Evolutionary conservation across 1,139 yeast species (phyloP).

Genomic region (Geotrichum candidum): DNA sequence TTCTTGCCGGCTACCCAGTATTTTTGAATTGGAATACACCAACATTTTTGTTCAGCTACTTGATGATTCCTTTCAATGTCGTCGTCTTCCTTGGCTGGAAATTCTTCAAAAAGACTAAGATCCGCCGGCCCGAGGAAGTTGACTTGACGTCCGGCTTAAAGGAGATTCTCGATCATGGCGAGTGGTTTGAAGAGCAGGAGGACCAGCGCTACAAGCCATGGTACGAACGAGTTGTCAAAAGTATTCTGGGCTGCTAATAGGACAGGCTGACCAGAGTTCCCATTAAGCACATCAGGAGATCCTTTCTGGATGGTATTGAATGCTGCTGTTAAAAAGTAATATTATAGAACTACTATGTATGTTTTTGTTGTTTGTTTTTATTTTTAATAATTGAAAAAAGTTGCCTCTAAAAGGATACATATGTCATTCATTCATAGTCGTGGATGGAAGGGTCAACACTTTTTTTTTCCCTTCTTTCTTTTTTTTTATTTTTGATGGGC

Average conservation of each 20-base stretch:
- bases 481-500: too few relatives aligned
- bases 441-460: too few relatives aligned
- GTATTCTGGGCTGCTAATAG: not conserved
- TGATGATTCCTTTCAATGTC: slow-evolving; percentile 61
- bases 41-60: slow-evolving; percentile 59
- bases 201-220: not conserved
- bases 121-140: slow-evolving; percentile 46
- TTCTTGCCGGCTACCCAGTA: slow-evolving; percentile 60
- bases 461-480: too few relatives aligned
- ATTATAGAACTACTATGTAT: too few relatives aligned
- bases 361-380: too few relatives aligned
- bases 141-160: slow-evolving; percentile 51
- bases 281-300: too few relatives aligned
- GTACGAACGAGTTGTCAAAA: not conserved
- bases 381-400: too few relatives aligned
- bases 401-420: too few relatives aligned
- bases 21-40: slow-evolving; percentile 60
- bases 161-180: slow-evolving; percentile 45
- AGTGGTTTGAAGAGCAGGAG: slow-evolving; percentile 5
- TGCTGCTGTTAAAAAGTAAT: too few relatives aligned
- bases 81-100: slow-evolving; percentile 54
- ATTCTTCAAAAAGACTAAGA: slow-evolving; percentile 46
- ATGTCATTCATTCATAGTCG: too few relatives aligned
- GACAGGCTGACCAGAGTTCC: too few relatives aligned
- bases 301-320: too few relatives aligned